Base-by-base conservation (phyloP, 2,329 filamentous ascomycete genomes). In the Alternaria sp. region DNA sequence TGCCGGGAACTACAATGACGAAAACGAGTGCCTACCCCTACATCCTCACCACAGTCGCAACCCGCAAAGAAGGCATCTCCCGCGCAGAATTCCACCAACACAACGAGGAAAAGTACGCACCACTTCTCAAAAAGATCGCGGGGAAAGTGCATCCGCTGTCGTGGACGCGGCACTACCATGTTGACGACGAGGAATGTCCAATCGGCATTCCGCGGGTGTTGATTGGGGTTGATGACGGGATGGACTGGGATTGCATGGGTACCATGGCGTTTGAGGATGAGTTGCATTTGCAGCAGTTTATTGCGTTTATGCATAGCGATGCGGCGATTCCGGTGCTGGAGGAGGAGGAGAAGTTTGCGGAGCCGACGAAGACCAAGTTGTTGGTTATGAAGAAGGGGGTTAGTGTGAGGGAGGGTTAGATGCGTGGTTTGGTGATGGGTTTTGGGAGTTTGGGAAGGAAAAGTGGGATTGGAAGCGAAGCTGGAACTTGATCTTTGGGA, bases 241-340 rank as follows among this genome's bases (percentile, higher is more conserved):
- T 71, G 21, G 68, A 69, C n/a, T 71, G 67, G 67, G 68, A 71
- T 28, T 69, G 67, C 20, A 68, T 66, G 20, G 63, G 68, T 21
- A 63, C 64, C 12, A 71, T 71, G 68, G 60, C 64, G 11, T 71
- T 71, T 30, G 63, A 37, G 12, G 68, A 71, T n/a, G 67, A 71
- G 26, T 33, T 71, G 49, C 68, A 71, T 26, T 65, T 47, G 47
- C 68, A 71, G 58, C 68, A 69, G n/a, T 71, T 71, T 26, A 66
- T 71, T 23, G 62, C 68, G 0, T 68, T 71, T 44, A 68, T 71
- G 60, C 56, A 71, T n/a, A 65, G 60, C 15, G 65, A 71, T 6
- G 47, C n/a, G 9, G 67, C 61, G n/a, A 30, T 58, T 5, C 50
- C 58, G 3, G 43, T 68, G 2, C 14, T 69, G 15, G 67, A 66